A percentile compares a stretch with the other conserved stretches of the same genome.
These are phyloP conservation scores for Crataegus laevigata DNA, from an alignment of 306 rosid species.

Conservation along the genomic window DNA sequence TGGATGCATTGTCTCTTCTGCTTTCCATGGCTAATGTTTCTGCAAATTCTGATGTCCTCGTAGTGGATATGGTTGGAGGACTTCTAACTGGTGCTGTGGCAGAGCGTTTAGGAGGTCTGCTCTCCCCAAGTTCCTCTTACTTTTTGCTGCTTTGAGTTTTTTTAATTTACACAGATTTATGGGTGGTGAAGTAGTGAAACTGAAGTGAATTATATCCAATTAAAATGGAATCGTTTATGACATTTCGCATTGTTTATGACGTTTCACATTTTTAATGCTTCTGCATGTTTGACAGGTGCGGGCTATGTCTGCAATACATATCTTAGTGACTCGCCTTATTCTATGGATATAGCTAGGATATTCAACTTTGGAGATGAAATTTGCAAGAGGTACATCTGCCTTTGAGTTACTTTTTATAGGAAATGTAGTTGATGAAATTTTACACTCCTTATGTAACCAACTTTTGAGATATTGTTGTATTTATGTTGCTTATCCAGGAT, in stretches of 20 bases:
- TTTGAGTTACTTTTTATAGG: not conserved
- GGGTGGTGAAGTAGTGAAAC: not conserved
- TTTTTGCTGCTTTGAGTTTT: not conserved
- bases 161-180: not conserved
- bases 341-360: conserved; percentile 78
- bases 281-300: conserved; percentile 47
- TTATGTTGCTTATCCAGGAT: conserved; percentile 41
- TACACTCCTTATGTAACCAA: not conserved
- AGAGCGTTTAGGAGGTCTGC: conserved; percentile 83
- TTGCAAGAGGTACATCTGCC: conserved; percentile 57
- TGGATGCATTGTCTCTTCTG: conserved; percentile 79
- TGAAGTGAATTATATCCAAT: not conserved
- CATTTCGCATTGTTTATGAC: not conserved
- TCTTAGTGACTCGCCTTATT: conserved; percentile 54
- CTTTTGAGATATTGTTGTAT: not conserved
- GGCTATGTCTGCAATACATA: conserved; percentile 74
- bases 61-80: conserved; percentile 86
- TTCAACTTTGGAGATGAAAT: conserved; percentile 71
- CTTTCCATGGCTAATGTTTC: conserved; percentile 81
- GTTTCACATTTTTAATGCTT: not conserved
- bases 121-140: conserved; percentile 4
- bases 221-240: not conserved
- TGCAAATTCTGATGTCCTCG: conserved; percentile 77
- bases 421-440: not conserved
- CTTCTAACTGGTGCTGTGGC: conserved; percentile 95